These are phyloP conservation scores for Westerdykella ornata DNA, from an alignment of 2,329 filamentous ascomycete species.

Conservation along the genomic window DNA sequence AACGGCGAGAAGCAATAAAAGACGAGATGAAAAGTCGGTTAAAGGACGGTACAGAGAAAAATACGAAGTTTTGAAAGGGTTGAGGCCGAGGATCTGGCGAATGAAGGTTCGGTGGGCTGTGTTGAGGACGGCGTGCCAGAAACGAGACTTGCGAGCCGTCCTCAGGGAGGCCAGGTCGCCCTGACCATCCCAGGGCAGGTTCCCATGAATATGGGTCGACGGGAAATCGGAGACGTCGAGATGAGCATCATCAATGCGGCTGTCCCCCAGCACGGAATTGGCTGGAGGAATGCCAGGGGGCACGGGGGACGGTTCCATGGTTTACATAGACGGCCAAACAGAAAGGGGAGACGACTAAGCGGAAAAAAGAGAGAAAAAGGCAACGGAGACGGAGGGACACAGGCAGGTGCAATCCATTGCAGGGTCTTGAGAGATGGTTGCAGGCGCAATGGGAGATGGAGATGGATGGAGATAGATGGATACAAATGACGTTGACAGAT, in stretches of 20 bases:
- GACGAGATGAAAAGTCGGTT: conserved; percentile 36
- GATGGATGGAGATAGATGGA: not conserved
- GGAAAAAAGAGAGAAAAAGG: too few species aligned
- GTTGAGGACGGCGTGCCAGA: conserved; percentile 25
- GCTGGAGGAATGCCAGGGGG: not conserved
- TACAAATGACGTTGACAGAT: too few species aligned
- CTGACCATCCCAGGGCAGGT: conserved; percentile 28
- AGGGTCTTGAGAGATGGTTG: too few species aligned
- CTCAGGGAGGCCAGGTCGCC: conserved; percentile 32
- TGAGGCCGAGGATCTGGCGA: conserved; percentile 37
- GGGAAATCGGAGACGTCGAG: not conserved
- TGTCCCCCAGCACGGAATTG: not conserved
- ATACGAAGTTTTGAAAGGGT: conserved; percentile 46
- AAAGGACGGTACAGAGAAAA: conserved; percentile 44
- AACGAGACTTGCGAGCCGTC: conserved; percentile 26
- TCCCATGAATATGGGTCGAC: conserved; percentile 8
- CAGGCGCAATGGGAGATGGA: too few species aligned
- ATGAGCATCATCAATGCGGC: not conserved
- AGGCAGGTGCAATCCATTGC: too few species aligned
- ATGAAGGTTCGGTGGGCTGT: conserved; percentile 30
- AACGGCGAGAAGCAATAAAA: conserved; percentile 30
- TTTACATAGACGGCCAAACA: not conserved
- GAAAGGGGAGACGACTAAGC: not conserved
- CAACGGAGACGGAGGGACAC: too few species aligned
- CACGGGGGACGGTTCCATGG: conserved; percentile 1